Conservation (phyloP, 371 early-diverging fungal genomes). For the Syncephalis plumigaleata region DNA sequence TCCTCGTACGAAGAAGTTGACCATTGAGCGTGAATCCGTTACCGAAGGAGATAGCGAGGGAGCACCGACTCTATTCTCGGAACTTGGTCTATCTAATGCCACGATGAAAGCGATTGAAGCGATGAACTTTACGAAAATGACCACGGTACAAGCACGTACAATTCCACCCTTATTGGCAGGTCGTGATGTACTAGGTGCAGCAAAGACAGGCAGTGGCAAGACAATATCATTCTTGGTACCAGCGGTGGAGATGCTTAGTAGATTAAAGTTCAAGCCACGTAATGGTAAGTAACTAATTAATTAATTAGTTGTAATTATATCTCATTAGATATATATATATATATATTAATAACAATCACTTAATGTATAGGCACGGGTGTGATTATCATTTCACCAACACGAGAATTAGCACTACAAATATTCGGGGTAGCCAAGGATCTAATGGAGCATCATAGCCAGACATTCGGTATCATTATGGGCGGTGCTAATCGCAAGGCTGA, state of each 20-base stretch:
- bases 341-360: no score
- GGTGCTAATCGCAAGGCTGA: conserved; percentile 92
- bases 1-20: no score
- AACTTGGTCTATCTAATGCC: conserved; percentile 39
- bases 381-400: conserved; percentile 95
- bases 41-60: no score
- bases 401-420: conserved; percentile 98
- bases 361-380: conserved; percentile 72
- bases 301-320: no score
- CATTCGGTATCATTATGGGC: conserved; percentile 95
- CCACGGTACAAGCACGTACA: conserved; percentile 92
- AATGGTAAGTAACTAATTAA: conserved; percentile 33
- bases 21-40: no score
- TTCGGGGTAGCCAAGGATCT: conserved; percentile 94
- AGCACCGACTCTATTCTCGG: conserved; percentile 31
- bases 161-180: conserved; percentile 92
- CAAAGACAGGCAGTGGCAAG: conserved; percentile 98
- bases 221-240: conserved; percentile 98
- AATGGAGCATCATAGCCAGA: conserved; percentile 78
- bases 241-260: conserved; percentile 76
- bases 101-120: conserved; percentile 74
- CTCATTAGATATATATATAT: no score
- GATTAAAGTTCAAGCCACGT: conserved; percentile 79
- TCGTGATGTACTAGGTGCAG: conserved; percentile 95
- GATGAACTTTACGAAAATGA: conserved; percentile 91